Evolutionary conservation across 768 basidiomycete genomes (phyloP).

Genomic region (Heimioporus sp.): DNA sequence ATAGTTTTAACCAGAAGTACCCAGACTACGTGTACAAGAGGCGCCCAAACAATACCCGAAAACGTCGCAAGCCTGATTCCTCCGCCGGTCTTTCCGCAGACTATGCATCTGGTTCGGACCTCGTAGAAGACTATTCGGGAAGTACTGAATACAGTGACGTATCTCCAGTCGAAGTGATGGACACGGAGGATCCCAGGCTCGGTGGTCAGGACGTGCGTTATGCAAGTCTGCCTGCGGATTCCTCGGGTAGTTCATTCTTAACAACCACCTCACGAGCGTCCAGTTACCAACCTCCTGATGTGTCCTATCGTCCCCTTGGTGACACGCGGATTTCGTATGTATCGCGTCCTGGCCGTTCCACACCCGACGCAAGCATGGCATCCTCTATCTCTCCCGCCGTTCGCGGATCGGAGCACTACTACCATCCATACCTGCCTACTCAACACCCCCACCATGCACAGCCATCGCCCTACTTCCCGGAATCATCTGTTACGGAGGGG

Average conservation of each 20-base stretch:
- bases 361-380: slow-evolving; percentile 23
- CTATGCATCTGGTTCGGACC: slow-evolving; percentile 29
- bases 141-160: slow-evolving; percentile 36
- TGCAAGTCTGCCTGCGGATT: slow-evolving; percentile 20
- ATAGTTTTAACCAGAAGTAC: slow-evolving; percentile 81
- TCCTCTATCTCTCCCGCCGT: slow-evolving; percentile 21
- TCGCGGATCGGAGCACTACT: slow-evolving; percentile 29
- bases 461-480: slow-evolving; percentile 23
- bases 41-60: slow-evolving; percentile 84
- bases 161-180: slow-evolving; percentile 37
- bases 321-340: slow-evolving; percentile 27
- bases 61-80: slow-evolving; percentile 46
- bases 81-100: slow-evolving; percentile 29
- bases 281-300: slow-evolving; percentile 26
- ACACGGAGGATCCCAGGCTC: slow-evolving; percentile 19
- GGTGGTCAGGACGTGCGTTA: slow-evolving; percentile 21
- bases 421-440: slow-evolving; percentile 21
- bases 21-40: slow-evolving; percentile 90
- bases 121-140: slow-evolving; percentile 29
- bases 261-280: slow-evolving; percentile 15
- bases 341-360: slow-evolving; percentile 25
- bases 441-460: slow-evolving; percentile 26
- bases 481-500: slow-evolving; percentile 17
- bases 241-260: slow-evolving; percentile 12
- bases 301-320: slow-evolving; percentile 22